phyloP scores from a whole-genome alignment of 352 stramenopile genomes.

The Phytophthora hibernalis region DNA sequence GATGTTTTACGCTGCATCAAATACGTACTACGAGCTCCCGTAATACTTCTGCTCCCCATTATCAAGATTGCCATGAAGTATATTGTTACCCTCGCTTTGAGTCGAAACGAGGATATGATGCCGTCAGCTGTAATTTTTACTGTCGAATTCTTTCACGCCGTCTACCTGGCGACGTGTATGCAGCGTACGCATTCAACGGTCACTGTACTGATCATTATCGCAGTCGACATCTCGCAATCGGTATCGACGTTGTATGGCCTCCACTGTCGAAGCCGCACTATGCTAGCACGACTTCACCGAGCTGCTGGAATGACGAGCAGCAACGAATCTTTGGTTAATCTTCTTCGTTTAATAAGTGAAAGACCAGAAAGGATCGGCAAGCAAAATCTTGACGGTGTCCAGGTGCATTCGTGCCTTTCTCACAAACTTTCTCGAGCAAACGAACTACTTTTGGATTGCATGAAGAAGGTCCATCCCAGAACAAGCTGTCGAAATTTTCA shows the following conservation, averaged over 20 bases:
- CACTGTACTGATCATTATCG: conserved; percentile 9
- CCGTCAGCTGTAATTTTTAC: conserved; percentile 20
- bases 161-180: conserved; percentile 28
- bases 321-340: conserved; percentile 4
- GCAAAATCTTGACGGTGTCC: conserved; percentile 16
- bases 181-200: conserved; percentile 9
- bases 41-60: conserved; percentile 21
- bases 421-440: background rate
- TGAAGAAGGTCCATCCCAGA: background rate
- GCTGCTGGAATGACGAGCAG: background rate
- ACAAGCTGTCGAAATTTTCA: background rate
- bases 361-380: conserved; percentile 3
- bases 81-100: conserved; percentile 1
- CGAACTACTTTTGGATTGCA: background rate
- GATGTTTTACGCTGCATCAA: conserved; percentile 3
- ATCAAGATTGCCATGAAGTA: conserved; percentile 29
- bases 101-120: conserved; percentile 15
- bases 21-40: conserved; percentile 20
- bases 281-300: conserved; percentile 4
- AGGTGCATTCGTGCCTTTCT: conserved; percentile 13
- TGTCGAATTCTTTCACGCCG: conserved; percentile 30
- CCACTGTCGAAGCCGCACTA: conserved; percentile 14
- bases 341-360: conserved; percentile 16
- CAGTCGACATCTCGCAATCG: conserved; percentile 20
- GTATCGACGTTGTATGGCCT: conserved; percentile 8